phyloP scores from a whole-genome alignment of 257 asterid species.

The Nicotiana sylvestris region DNA sequence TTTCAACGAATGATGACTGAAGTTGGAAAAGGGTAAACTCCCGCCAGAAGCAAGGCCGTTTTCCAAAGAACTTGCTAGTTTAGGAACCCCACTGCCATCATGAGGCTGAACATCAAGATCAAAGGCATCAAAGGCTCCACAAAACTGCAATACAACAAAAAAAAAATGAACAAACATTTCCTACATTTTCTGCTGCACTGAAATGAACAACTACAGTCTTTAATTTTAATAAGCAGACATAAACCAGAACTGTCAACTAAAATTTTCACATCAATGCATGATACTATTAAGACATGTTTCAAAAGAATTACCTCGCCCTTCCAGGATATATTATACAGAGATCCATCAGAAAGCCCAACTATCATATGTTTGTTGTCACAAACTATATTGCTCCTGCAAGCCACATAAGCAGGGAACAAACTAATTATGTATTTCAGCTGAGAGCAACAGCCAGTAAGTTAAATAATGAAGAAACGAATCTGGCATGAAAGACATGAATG shows the following conservation, averaged over 20 bases:
- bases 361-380: slow-evolving; percentile 90
- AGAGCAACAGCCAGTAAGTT: not conserved
- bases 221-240: not conserved
- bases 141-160: slow-evolving; percentile 53
- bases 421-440: not conserved
- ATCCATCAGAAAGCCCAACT: slow-evolving; percentile 96
- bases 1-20: slow-evolving; percentile 31
- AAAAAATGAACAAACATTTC: not conserved
- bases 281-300: not conserved
- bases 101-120: slow-evolving; percentile 39
- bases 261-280: not conserved
- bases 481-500: not conserved
- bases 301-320: slow-evolving; percentile 90
- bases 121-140: slow-evolving; percentile 71
- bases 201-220: not conserved
- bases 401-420: slow-evolving; percentile 9
- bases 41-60: slow-evolving; percentile 60
- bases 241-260: not conserved
- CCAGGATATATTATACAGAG: slow-evolving; percentile 93
- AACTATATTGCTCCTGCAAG: slow-evolving; percentile 90
- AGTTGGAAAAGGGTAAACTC: slow-evolving; percentile 32
- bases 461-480: not conserved
- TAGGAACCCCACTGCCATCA: slow-evolving; percentile 41
- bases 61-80: slow-evolving; percentile 41
- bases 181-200: not conserved